Evolutionary conservation across 116 monocot species (phyloP).

Genomic region (Papilionanthe hybrid): DNA sequence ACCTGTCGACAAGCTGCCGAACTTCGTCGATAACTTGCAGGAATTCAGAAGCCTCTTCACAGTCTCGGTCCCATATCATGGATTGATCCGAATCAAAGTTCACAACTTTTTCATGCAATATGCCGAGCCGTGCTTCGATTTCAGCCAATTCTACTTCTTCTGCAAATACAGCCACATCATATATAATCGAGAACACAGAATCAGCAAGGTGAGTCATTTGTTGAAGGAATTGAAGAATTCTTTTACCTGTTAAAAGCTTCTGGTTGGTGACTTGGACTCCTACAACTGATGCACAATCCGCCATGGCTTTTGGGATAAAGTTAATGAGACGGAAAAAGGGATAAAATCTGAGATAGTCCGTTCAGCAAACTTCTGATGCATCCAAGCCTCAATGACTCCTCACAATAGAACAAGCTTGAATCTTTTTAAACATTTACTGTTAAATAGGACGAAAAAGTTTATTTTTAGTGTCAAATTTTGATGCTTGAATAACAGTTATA

Average conservation of each 20-base stretch:
- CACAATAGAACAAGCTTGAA: neutral
- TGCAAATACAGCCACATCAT: constrained; percentile 5
- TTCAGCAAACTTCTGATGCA: constrained; percentile 1
- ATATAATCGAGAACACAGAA: neutral
- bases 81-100: constrained; percentile 38
- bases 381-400: neutral
- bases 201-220: neutral
- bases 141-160: constrained; percentile 21
- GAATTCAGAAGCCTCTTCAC: constrained; percentile 37
- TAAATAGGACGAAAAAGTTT: neutral
- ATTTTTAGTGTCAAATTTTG: neutral
- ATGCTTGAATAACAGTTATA: neutral
- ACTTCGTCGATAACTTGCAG: constrained; percentile 37
- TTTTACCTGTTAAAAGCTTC: neutral
- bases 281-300: constrained; percentile 4
- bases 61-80: constrained; percentile 37
- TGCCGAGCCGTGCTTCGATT: constrained; percentile 24
- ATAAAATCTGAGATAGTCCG: neutral
- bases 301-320: neutral
- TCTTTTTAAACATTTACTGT: neutral
- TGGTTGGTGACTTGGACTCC: neutral
- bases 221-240: neutral
- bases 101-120: constrained; percentile 31
- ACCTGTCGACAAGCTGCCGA: constrained; percentile 20
- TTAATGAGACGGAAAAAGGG: neutral